Evolutionary conservation across 306 rosid species (phyloP).

Genomic region (Cicer judaicum): DNA sequence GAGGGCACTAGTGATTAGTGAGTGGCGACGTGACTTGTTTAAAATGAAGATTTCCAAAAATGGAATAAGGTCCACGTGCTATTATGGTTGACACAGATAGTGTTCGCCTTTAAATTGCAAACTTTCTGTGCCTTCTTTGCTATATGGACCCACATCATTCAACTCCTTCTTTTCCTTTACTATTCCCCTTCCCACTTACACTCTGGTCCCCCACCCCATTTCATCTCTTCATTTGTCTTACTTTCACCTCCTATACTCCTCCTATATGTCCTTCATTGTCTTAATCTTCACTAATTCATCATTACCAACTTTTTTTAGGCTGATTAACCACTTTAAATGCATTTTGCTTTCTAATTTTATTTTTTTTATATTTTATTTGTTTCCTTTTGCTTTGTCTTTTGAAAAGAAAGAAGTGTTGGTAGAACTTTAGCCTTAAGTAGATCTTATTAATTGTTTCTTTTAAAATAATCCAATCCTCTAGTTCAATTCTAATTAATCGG

Average conservation of each 20-base stretch:
- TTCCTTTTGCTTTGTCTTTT: too few species aligned
- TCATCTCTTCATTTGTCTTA: conserved; percentile 19
- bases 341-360: too few species aligned
- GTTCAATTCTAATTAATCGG: too few species aligned
- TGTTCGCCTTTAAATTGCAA: conserved; percentile 57
- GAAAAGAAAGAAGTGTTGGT: too few species aligned
- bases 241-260: not conserved
- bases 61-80: conserved; percentile 60
- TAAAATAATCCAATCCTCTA: too few species aligned
- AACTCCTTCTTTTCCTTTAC: conserved; percentile 42
- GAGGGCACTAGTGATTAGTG: conserved; percentile 27
- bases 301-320: too few species aligned
- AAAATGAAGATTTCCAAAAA: conserved; percentile 47
- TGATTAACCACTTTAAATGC: too few species aligned
- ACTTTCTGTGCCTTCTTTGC: conserved; percentile 46
- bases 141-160: conserved; percentile 50
- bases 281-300: not conserved
- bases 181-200: not conserved
- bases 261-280: not conserved
- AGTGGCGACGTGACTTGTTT: conserved; percentile 57
- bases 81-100: conserved; percentile 58
- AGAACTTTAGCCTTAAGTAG: too few species aligned
- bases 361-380: too few species aligned
- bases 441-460: too few species aligned
- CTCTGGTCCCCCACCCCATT: conserved; percentile 6